Percentiles rank a stretch among this genome's conserved stretches.
Conservation (phyloP, 148 eudicot genomes). For the Fagopyrum tataricum region DNA sequence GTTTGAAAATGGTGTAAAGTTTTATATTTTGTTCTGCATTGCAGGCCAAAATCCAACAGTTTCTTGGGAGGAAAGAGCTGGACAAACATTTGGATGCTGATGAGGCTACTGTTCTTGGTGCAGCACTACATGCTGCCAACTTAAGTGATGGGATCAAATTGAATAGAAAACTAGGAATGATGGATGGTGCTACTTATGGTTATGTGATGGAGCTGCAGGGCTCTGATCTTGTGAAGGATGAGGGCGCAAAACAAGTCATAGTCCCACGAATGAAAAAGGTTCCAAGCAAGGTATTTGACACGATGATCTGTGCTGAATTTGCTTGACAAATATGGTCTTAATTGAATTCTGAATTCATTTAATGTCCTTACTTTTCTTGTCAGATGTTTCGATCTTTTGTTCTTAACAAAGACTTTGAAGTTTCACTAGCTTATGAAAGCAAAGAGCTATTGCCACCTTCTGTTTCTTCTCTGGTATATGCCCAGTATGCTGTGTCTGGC, state of each 20-base stretch:
- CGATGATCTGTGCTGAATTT: conserved; percentile 5
- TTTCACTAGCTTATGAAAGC: conserved; percentile 69
- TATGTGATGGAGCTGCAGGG: conserved; percentile 80
- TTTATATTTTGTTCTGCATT: conserved; percentile 11
- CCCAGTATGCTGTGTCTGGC: conserved; percentile 67
- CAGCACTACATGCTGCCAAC: conserved; percentile 92
- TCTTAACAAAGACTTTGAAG: conserved; percentile 84
- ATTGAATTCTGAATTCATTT: background rate
- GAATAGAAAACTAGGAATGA: conserved; percentile 91
- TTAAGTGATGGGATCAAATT: conserved; percentile 95
- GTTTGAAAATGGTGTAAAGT: background rate
- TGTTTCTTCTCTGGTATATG: conserved; percentile 55
- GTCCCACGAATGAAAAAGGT: conserved; percentile 85
- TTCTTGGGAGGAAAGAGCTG: conserved; percentile 80
- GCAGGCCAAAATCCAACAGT: conserved; percentile 91
- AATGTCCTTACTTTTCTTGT: conserved; percentile 7
- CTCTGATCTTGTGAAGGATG: conserved; percentile 69
- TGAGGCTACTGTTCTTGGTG: conserved; percentile 93
- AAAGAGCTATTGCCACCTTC: conserved; percentile 71
- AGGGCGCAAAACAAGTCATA: conserved; percentile 62
- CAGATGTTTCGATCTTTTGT: conserved; percentile 79
- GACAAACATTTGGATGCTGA: conserved; percentile 97
- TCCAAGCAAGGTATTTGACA: conserved; percentile 69
- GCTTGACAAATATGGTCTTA: conserved; percentile 26
- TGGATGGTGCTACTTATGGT: conserved; percentile 91